Evolutionary conservation across 2,329 filamentous ascomycete species (phyloP).

Genomic region (Fusarium sp.): DNA sequence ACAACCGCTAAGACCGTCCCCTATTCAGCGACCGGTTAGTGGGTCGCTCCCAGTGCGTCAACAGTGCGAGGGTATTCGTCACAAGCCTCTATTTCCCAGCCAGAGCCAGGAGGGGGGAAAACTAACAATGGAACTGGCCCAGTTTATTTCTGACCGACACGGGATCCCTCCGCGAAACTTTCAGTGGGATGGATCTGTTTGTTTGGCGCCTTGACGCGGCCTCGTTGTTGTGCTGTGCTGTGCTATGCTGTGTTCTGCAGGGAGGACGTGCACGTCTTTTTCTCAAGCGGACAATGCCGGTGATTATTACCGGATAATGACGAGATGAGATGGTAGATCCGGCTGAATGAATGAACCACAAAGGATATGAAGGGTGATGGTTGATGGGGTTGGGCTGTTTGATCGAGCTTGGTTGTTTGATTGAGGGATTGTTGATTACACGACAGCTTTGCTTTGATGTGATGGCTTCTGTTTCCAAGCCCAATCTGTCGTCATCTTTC

Average conservation of each 20-base stretch:
- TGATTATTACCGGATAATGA: conserved; percentile 37
- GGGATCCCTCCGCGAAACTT: conserved; percentile 41
- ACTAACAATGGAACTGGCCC: conserved; percentile 24
- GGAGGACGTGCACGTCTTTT: conserved; percentile 8
- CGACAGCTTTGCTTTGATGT: conserved; percentile 1
- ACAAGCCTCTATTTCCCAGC: conserved; percentile 33
- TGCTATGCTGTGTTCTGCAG: conserved; percentile 32
- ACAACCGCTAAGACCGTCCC: conserved; percentile 42
- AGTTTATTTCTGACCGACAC: conserved; percentile 39
- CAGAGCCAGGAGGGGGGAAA: conserved; percentile 30
- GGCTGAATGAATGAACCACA: conserved; percentile 16
- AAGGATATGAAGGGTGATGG: conserved; percentile 32
- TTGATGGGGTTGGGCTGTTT: conserved; percentile 35
- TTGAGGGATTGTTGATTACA: conserved; percentile 27
- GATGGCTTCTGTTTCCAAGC: conserved; percentile 11
- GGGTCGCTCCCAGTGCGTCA: conserved; percentile 28
- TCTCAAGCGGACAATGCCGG: conserved; percentile 23
- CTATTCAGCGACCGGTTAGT: conserved; percentile 43
- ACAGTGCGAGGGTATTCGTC: conserved; percentile 24
- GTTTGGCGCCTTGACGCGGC: conserved; percentile 28
- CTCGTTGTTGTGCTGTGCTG: conserved; percentile 15
- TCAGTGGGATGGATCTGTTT: conserved; percentile 26
- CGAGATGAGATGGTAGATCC: conserved; percentile 38
- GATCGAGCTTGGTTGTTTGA: conserved; percentile 33
- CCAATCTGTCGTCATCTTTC: conserved; percentile 20